Evolutionary conservation across 176 grass and related monocot genomes (phyloP).

Genomic region (Pontederia crassipes): DNA sequence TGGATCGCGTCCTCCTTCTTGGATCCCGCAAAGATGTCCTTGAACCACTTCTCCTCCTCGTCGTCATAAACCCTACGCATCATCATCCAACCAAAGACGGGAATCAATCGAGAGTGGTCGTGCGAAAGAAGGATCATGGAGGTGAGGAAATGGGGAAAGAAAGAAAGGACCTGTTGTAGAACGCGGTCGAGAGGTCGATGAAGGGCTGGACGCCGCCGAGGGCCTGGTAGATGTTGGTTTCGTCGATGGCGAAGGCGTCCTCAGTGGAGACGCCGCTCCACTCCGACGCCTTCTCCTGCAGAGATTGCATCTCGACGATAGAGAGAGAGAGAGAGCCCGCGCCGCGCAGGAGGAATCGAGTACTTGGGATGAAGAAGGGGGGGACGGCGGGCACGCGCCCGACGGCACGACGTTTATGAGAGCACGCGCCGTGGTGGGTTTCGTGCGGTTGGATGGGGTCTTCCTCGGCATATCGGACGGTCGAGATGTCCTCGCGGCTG

Average conservation of each 20-base stretch:
- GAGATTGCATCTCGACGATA: slow-evolving; percentile 40
- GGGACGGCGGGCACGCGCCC: too few species aligned
- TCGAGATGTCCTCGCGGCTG: too few species aligned
- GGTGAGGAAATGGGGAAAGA: too few species aligned
- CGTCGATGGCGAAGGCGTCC: slow-evolving; percentile 83
- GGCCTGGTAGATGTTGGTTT: slow-evolving; percentile 61
- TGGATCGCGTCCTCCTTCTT: slow-evolving; percentile 92
- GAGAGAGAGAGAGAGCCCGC: too few species aligned
- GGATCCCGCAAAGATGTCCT: slow-evolving; percentile 64
- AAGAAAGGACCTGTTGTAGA: slow-evolving; percentile 63
- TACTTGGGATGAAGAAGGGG: too few species aligned
- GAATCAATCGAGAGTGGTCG: not conserved
- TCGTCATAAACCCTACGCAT: slow-evolving; percentile 62
- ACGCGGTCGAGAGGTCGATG: slow-evolving; percentile 84
- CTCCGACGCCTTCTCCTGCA: slow-evolving; percentile 92
- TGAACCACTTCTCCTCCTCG: slow-evolving; percentile 76
- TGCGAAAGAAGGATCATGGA: not conserved
- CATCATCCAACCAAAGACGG: not conserved
- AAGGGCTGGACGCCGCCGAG: slow-evolving; percentile 85
- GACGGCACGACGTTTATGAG: too few species aligned
- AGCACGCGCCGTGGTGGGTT: too few species aligned
- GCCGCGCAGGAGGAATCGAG: too few species aligned
- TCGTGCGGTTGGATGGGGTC: too few species aligned
- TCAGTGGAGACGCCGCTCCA: slow-evolving; percentile 76
- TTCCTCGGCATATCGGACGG: too few species aligned